These are phyloP conservation scores for Barnettozyma populi DNA, from an alignment of 805 yeast species.

Conservation along the genomic window DNA sequence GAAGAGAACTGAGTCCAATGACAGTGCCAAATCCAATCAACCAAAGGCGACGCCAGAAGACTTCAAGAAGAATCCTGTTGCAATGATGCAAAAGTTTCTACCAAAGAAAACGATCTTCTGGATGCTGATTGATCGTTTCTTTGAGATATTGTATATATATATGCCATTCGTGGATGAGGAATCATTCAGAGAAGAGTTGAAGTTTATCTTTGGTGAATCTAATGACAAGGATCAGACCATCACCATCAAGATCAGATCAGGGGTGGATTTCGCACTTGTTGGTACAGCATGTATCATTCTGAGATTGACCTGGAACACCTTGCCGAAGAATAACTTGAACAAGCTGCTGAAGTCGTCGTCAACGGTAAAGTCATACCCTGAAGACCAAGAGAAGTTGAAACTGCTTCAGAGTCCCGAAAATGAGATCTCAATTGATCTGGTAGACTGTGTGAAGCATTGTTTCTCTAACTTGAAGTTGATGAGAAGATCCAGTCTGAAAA, in stretches of 20 bases:
- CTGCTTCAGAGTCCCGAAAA: conserved; percentile 36
- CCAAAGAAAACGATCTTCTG: conserved; percentile 54
- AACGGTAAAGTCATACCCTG: conserved; percentile 17
- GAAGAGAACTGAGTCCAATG: conserved; percentile 15
- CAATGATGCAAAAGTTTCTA: conserved; percentile 36
- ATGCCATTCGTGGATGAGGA: conserved; percentile 64
- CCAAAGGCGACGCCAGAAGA: conserved; percentile 17
- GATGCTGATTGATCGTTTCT: conserved; percentile 53
- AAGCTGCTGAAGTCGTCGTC: conserved; percentile 11
- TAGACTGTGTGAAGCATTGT: conserved; percentile 41
- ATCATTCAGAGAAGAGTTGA: conserved; percentile 38
- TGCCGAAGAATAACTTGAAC: conserved; percentile 36
- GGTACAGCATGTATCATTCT: conserved; percentile 49
- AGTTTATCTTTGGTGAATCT: conserved; percentile 38
- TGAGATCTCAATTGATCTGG: conserved; percentile 34
- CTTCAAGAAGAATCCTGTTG: conserved; percentile 25
- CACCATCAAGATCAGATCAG: conserved; percentile 28
- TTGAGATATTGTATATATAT: conserved; percentile 53
- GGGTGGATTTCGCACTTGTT: conserved; percentile 39
- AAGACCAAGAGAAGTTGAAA: conserved; percentile 11
- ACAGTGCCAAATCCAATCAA: conserved; percentile 3
- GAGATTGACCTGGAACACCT: conserved; percentile 50
- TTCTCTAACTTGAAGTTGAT: conserved; percentile 37
- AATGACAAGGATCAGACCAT: conserved; percentile 28
- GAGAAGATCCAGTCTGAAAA: conserved; percentile 40